These are phyloP conservation scores for Rosa lucieae DNA, from an alignment of 306 rosid species.

Conservation along the genomic window DNA sequence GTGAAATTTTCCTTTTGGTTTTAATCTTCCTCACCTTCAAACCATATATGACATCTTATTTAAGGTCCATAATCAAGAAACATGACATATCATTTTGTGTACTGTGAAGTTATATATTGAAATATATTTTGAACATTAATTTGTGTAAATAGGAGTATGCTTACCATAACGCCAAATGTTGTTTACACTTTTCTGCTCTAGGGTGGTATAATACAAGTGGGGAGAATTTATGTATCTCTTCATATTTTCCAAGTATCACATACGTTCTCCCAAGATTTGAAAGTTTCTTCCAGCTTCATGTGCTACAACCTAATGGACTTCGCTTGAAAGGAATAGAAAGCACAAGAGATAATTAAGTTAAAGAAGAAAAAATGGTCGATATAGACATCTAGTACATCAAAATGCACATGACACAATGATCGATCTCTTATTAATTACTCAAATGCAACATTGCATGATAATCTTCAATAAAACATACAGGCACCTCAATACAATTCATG, in stretches of 20 bases:
- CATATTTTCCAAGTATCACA: background rate
- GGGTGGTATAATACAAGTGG: background rate
- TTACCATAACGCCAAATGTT: background rate
- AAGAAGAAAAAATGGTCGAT: background rate
- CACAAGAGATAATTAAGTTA: background rate
- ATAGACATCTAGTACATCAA: background rate
- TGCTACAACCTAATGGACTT: background rate
- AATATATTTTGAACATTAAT: no score
- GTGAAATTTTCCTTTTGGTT: background rate
- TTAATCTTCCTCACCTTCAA: background rate
- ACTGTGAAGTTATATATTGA: no score
- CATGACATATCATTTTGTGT: no score
- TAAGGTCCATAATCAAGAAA: no score
- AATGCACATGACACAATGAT: constrained; percentile 1
- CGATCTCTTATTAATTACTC: background rate
- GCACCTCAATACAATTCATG: constrained; percentile 20
- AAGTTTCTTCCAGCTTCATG: background rate
- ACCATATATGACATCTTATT: background rate
- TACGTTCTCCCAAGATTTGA: background rate
- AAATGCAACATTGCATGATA: constrained; percentile 11
- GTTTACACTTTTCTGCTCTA: background rate
- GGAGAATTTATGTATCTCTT: background rate
- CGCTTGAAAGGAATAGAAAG: background rate
- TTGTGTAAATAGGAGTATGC: no score
- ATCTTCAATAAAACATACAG: constrained; percentile 14